phyloP scores from a whole-genome alignment of 768 basidiomycete species.

The Tylopilus balloui region DNA sequence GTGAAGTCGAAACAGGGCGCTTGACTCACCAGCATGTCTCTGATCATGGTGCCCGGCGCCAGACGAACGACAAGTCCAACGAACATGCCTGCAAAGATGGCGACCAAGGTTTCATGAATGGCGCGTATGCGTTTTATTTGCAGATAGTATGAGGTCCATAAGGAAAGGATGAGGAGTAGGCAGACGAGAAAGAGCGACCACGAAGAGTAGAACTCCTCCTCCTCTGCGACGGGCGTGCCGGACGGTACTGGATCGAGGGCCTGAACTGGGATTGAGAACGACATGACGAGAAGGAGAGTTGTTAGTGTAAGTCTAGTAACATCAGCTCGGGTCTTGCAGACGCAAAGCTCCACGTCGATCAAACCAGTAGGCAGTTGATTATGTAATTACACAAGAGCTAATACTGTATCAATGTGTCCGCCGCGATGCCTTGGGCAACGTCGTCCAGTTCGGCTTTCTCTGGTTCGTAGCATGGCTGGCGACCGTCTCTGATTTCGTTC shows the following conservation, averaged over 20 bases:
- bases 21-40: constrained; percentile 92
- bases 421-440: constrained; percentile 21
- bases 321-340: not conserved
- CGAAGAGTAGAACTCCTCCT: constrained; percentile 87
- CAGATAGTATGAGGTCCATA: constrained; percentile 96
- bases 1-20: not conserved
- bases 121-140: constrained; percentile 95
- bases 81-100: constrained; percentile 93
- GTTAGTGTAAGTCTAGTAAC: too few species aligned
- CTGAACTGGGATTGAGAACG: constrained; percentile 35
- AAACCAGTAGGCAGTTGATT: not conserved
- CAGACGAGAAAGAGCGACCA: constrained; percentile 95
- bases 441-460: constrained; percentile 22
- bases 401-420: constrained; percentile 1
- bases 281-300: constrained; percentile 32
- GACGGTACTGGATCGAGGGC: constrained; percentile 27
- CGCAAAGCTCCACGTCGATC: not conserved
- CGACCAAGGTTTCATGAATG: constrained; percentile 93
- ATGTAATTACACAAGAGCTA: constrained; percentile 16
- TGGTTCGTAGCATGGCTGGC: constrained; percentile 1
- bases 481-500: not conserved
- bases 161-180: constrained; percentile 85
- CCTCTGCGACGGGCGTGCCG: constrained; percentile 48
- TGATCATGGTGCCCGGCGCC: constrained; percentile 88
- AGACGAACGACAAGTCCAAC: constrained; percentile 90